Conservation (phyloP, 176 grass and related monocot genomes). For the Pontederia paniculata region DNA sequence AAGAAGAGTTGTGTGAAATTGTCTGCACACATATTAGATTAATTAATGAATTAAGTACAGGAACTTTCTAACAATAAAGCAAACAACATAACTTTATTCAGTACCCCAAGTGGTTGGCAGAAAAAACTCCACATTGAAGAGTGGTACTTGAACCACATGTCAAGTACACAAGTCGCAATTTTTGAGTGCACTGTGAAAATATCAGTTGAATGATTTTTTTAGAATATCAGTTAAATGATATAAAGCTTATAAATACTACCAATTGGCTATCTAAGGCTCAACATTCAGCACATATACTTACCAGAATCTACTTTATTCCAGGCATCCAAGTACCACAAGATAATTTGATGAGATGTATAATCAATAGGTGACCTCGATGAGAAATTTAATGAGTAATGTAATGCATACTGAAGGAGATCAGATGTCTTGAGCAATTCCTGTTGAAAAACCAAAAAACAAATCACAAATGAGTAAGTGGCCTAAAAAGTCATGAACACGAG, state of each 20-base stretch:
- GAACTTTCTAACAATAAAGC: constrained; percentile 9
- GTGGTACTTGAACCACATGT: constrained; percentile 92
- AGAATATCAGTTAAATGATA: no score
- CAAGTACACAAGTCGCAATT: constrained; percentile 48
- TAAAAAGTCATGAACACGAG: not conserved
- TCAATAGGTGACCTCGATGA: constrained; percentile 77
- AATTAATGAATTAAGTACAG: constrained; percentile 3
- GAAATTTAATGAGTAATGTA: constrained; percentile 53
- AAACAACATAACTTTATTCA: not conserved
- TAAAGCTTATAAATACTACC: no score
- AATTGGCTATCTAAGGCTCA: not conserved
- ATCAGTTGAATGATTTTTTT: not conserved
- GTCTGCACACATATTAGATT: constrained; percentile 25
- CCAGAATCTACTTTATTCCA: constrained; percentile 61
- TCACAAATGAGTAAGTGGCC: not conserved
- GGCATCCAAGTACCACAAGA: constrained; percentile 59
- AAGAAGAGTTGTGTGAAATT: constrained; percentile 20
- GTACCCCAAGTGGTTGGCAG: constrained; percentile 53
- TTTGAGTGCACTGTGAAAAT: constrained; percentile 36
- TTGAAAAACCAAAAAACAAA: not conserved
- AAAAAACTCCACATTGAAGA: constrained; percentile 59
- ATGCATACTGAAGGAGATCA: constrained; percentile 41
- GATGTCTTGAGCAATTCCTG: constrained; percentile 38
- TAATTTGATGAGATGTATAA: constrained; percentile 56
- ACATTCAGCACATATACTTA: constrained; percentile 18